Evolutionary conservation across 106 monocot species (phyloP), one percentile per base, ranked within the genome.

Genomic region (Dioscorea zingiberensis): DNA sequence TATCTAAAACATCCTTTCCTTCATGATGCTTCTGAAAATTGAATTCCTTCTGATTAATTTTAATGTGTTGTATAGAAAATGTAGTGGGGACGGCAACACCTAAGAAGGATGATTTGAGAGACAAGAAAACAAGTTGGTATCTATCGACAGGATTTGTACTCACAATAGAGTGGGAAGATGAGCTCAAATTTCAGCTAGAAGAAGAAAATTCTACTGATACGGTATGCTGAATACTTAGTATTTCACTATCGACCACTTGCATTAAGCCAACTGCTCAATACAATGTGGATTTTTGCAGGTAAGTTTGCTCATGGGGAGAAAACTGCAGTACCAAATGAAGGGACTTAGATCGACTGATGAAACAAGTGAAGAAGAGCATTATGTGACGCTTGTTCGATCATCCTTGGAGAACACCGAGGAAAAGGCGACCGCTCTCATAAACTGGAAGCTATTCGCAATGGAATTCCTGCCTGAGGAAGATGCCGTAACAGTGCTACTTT

Each of bases 391-490:
- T 22, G 62, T 87, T 8, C 77, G 98, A 14, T 75, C 25, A 63
- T 64, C 69, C 16, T 47, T 64, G 13, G 83, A 80, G 19, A 38
- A 74, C 48, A 84, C 72, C 48, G 74, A 78, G 15, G 89, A 80
- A 22, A 98, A 71, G 65, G 98, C 98, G 7, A 98, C 93, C 3
- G 82, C 89, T n/a, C 73, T 98, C 14, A 47, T 98, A 28, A 98
- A 98, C 75, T 98, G 88, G 86, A 81, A 84, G 60, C 71, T 86
- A 18, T 75, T 85, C 13, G 98, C 82, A 7, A 59, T 83, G 19
- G 98, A 98, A 69, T 93, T 98, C 69, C 72, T 77, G 13, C 89
- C 89, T n/a, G 86, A 86, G 45, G 98, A 98, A 72, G 93, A 98
- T 69, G 92, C 86, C 3, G 78, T 80, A 18, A 61, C 89, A 8